These are phyloP conservation scores for Escovopsis sp. DNA, from an alignment of 2,329 filamentous ascomycete species.

Conservation along the genomic window DNA sequence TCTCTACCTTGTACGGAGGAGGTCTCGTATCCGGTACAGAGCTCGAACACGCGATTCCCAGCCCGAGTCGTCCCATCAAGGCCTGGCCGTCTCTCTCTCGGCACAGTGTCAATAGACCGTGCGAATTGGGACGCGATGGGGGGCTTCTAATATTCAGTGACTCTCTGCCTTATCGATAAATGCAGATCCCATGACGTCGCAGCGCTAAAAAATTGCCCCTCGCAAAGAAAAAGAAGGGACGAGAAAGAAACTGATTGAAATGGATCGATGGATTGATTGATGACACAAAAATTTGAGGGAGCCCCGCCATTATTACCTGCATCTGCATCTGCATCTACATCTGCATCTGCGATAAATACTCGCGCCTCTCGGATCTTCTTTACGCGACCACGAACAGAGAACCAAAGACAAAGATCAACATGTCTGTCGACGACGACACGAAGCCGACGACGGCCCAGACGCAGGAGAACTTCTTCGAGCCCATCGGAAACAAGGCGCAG, in stretches of 20 bases:
- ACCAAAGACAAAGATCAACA: slow-evolving; percentile 12
- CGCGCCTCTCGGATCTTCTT: neutral
- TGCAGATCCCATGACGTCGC: slow-evolving; percentile 4
- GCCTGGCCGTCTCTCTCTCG: too few relatives aligned
- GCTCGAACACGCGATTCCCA: too few relatives aligned
- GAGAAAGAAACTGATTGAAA: neutral
- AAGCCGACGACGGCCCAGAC: slow-evolving; percentile 21
- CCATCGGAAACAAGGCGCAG: slow-evolving; percentile 47
- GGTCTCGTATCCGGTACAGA: too few relatives aligned
- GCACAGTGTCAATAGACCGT: too few relatives aligned
- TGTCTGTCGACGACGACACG: slow-evolving; percentile 28
- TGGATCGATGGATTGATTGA: too few relatives aligned
- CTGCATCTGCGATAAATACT: slow-evolving; percentile 2
- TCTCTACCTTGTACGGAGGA: too few relatives aligned
- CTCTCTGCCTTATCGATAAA: too few relatives aligned
- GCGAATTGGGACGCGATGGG: too few relatives aligned
- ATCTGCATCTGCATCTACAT: too few relatives aligned
- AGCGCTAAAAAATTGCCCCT: slow-evolving; percentile 9
- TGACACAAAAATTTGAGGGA: neutral
- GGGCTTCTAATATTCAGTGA: too few relatives aligned
- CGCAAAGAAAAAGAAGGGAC: slow-evolving; percentile 7
- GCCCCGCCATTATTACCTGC: slow-evolving; percentile 7
- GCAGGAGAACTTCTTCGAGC: slow-evolving; percentile 42
- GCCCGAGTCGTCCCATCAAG: too few relatives aligned
- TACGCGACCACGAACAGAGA: neutral